Percentiles rank a stretch among this genome's conserved stretches.
Conservation (phyloP, 2,329 filamentous ascomycete species). For the Aspergillus ibericus region DNA sequence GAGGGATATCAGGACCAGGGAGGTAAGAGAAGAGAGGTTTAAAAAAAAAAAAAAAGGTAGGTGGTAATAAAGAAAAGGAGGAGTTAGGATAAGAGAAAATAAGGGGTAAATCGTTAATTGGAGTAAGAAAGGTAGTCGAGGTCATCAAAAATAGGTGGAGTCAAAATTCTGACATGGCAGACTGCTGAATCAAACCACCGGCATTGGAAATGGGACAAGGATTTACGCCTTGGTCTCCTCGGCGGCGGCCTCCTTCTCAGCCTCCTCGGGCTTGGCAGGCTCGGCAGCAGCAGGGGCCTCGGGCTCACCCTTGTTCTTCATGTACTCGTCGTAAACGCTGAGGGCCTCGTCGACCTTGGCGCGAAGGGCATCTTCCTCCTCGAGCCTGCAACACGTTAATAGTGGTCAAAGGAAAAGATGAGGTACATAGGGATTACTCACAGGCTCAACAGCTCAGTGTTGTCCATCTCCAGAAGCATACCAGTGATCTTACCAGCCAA, state of each 20-base stretch:
- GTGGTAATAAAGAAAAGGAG: constrained; percentile 21
- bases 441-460: constrained; percentile 88
- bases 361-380: constrained; percentile 84
- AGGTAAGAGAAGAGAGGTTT: constrained; percentile 28
- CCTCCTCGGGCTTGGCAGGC: constrained; percentile 47
- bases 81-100: constrained; percentile 16
- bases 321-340: constrained; percentile 96
- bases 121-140: constrained; percentile 22
- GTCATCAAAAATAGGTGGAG: constrained; percentile 38
- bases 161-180: constrained; percentile 32
- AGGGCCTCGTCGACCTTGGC: constrained; percentile 97
- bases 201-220: constrained; percentile 19
- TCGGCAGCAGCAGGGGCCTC: constrained; percentile 36
- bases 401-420: not conserved
- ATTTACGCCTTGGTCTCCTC: constrained; percentile 45
- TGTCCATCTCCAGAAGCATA: constrained; percentile 99
- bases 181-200: constrained; percentile 15
- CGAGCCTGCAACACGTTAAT: constrained; percentile 61
- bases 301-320: constrained; percentile 72
- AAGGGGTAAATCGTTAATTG: constrained; percentile 27
- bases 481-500: constrained; percentile 98
- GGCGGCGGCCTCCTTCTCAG: constrained; percentile 43
- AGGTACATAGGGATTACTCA: constrained; percentile 58
- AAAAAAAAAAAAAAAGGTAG: constrained; percentile 25
- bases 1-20: constrained; percentile 44